phyloP scores from a whole-genome alignment of 805 yeast genomes.

The Debaryomyces tyrocola region DNA sequence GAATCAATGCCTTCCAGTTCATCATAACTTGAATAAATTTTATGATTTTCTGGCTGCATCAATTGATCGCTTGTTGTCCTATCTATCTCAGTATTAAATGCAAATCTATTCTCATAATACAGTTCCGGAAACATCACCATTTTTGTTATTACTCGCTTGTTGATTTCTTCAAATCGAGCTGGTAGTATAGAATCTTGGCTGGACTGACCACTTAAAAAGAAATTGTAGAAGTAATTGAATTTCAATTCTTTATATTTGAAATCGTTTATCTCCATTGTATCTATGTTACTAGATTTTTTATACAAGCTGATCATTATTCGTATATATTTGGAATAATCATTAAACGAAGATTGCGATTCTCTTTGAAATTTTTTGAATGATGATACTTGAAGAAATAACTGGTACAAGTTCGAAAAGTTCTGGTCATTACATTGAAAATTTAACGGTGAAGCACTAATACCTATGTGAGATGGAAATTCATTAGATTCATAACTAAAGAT shows the following conservation, averaged over 20 bases:
- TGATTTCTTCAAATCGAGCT: constrained; percentile 6
- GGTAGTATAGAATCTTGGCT: constrained; percentile 17
- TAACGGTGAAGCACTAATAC: constrained; percentile 9
- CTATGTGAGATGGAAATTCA: neutral
- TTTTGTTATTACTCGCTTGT: constrained; percentile 13
- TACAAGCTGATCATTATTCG: constrained; percentile 21
- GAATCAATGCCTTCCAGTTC: neutral
- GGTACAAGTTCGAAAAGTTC: constrained; percentile 19
- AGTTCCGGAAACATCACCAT: constrained; percentile 19
- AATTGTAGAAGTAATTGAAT: constrained; percentile 14
- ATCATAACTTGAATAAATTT: neutral
- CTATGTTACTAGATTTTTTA: constrained; percentile 17
- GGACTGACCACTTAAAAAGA: constrained; percentile 14
- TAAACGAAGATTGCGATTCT: neutral
- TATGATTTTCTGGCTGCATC: neutral
- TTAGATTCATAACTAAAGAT: constrained; percentile 19
- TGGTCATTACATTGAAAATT: constrained; percentile 16
- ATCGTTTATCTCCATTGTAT: constrained; percentile 18
- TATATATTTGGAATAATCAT: constrained; percentile 15
- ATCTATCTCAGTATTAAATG: neutral
- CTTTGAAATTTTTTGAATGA: constrained; percentile 11
- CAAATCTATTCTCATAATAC: neutral
- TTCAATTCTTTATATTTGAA: constrained; percentile 17
- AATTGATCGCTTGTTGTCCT: neutral
- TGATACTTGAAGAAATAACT: constrained; percentile 21